Evolutionary conservation across 2,329 filamentous ascomycete genomes (phyloP).

Genomic region (Albophoma yamanashiensis): DNA sequence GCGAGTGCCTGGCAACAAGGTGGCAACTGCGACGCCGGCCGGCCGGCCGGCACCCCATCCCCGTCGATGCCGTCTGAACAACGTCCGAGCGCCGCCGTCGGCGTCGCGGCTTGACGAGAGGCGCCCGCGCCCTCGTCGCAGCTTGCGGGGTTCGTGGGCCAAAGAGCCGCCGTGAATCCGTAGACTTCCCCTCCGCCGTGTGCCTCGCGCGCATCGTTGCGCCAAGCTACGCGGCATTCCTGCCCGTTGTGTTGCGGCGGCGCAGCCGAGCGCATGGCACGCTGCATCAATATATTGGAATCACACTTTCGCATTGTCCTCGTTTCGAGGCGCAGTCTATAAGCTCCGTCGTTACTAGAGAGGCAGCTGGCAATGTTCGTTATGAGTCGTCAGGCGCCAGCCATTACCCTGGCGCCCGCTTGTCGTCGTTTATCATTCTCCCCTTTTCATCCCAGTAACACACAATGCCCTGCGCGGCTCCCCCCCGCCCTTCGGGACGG

Average conservation of each 20-base stretch:
- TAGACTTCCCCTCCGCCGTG: not conserved
- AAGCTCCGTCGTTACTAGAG: not conserved
- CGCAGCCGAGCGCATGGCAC: not conserved
- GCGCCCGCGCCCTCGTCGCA: not conserved
- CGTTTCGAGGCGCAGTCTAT: not conserved
- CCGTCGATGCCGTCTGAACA: not conserved
- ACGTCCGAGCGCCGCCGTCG: not conserved
- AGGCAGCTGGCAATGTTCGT: not conserved
- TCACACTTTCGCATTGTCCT: not conserved
- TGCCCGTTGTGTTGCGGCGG: not conserved
- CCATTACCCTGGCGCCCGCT: not conserved
- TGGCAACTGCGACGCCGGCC: not conserved
- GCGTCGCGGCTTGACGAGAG: not conserved
- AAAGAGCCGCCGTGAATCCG: not conserved
- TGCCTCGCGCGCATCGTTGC: not conserved
- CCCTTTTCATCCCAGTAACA: no score
- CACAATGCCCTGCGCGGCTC: not conserved
- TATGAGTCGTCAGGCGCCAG: not conserved
- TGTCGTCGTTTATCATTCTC: not conserved
- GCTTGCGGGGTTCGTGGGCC: not conserved
- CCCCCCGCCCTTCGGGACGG: not conserved
- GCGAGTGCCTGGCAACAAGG: not conserved
- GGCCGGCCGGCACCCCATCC: not conserved
- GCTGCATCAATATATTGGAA: not conserved
- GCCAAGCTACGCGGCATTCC: not conserved